phyloP scores from a whole-genome alignment of 1,139 yeast species.

The Suhomyces bribrorum region DNA sequence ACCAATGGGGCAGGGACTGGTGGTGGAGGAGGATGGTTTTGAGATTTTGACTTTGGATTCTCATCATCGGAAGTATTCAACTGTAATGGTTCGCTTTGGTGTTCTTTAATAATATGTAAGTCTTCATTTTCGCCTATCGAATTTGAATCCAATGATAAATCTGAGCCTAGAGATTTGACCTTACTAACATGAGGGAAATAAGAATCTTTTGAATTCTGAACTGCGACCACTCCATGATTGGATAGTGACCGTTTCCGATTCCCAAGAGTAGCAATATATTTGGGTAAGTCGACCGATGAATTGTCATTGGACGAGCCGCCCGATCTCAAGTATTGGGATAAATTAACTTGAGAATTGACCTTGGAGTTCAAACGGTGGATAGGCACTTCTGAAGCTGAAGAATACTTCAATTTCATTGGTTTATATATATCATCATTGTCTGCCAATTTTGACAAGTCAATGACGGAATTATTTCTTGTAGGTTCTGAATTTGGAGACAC shows the following conservation, averaged over 20 bases:
- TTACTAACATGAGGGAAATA: constrained; percentile 31
- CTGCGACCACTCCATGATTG: constrained; percentile 21
- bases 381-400: constrained; percentile 44
- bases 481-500: constrained; percentile 50
- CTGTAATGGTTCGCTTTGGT: constrained; percentile 16
- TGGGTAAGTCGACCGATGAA: constrained; percentile 33
- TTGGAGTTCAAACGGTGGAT: constrained; percentile 42
- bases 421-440: constrained; percentile 41
- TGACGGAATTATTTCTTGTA: constrained; percentile 44
- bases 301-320: constrained; percentile 28
- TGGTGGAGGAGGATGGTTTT: constrained; percentile 14
- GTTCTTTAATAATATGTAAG: constrained; percentile 30
- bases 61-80: constrained; percentile 8
- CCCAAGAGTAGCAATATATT: constrained; percentile 13
- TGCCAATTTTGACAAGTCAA: constrained; percentile 41
- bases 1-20: constrained; percentile 17
- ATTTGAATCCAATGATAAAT: constrained; percentile 19
- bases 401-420: constrained; percentile 45
- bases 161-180: constrained; percentile 20
- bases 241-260: constrained; percentile 25
- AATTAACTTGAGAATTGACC: constrained; percentile 39
- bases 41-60: background rate
- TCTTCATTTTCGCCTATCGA: constrained; percentile 19
- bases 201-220: constrained; percentile 28
- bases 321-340: constrained; percentile 28